Evolutionary conservation across 1,284 basidiomycete genomes (phyloP).

Genomic region (Austroboletus niveus): DNA sequence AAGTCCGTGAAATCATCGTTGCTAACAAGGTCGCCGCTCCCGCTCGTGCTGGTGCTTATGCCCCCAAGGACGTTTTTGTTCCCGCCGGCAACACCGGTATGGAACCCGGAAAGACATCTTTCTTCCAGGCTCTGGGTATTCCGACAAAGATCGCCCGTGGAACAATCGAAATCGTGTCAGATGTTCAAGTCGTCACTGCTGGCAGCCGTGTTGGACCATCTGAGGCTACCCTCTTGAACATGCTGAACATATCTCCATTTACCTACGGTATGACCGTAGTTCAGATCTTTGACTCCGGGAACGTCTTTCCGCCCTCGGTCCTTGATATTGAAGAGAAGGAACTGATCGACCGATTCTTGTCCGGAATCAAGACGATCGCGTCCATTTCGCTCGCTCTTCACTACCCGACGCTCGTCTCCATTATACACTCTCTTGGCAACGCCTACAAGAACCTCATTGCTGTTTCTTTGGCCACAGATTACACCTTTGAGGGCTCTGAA

Average conservation of each 20-base stretch:
- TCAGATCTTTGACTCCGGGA: slow-evolving; percentile 91
- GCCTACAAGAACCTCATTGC: slow-evolving; percentile 98
- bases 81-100: slow-evolving; percentile 98
- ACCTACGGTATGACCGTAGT: slow-evolving; percentile 98
- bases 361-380: slow-evolving; percentile 94
- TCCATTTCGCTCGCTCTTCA: slow-evolving; percentile 93
- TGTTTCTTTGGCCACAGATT: slow-evolving; percentile 90
- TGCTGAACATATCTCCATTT: slow-evolving; percentile 99
- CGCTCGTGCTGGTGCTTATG: slow-evolving; percentile 96
- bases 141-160: slow-evolving; percentile 99
- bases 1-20: slow-evolving; percentile 87
- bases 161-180: slow-evolving; percentile 99
- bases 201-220: slow-evolving; percentile 95
- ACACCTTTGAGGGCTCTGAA: slow-evolving; percentile 90
- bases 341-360: slow-evolving; percentile 88
- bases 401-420: slow-evolving; percentile 95
- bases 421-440: slow-evolving; percentile 95
- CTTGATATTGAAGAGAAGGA: slow-evolving; percentile 93
- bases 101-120: slow-evolving; percentile 99
- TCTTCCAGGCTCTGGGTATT: slow-evolving; percentile 99
- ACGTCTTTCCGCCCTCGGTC: slow-evolving; percentile 87
- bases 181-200: slow-evolving; percentile 92
- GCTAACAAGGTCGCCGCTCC: slow-evolving; percentile 98
- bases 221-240: slow-evolving; percentile 98
- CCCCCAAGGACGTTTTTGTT: slow-evolving; percentile 90